phyloP scores from a whole-genome alignment of 2,329 filamentous ascomycete species.

The Ciborinia camelliae region DNA sequence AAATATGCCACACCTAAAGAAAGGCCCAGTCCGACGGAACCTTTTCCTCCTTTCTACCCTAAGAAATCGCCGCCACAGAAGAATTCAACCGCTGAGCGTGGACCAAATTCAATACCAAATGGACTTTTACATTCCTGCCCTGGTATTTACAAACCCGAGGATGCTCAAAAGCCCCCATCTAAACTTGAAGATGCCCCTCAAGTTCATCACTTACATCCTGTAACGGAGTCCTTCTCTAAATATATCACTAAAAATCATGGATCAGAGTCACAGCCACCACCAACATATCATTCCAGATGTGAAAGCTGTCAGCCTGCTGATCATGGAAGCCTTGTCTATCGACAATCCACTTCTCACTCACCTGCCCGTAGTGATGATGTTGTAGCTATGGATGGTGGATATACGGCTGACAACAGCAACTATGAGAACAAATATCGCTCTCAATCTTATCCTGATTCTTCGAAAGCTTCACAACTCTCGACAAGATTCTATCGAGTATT shows the following conservation, averaged over 20 bases:
- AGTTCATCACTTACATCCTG: background rate
- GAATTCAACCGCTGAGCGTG: background rate
- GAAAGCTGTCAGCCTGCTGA: slow-evolving; percentile 2
- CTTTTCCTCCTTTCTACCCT: background rate
- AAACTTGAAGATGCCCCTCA: background rate
- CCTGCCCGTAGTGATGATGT: slow-evolving; percentile 19
- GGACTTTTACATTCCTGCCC: background rate
- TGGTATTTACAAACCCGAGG: background rate
- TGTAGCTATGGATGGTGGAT: slow-evolving; percentile 28
- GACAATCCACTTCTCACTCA: slow-evolving; percentile 30
- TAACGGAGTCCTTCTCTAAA: background rate
- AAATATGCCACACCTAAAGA: background rate
- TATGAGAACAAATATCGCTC: background rate
- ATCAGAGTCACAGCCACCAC: background rate
- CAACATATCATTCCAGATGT: background rate
- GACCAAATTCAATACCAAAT: background rate
- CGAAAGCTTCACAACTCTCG: background rate
- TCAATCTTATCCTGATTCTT: background rate
- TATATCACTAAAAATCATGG: background rate
- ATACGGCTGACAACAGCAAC: slow-evolving; percentile 26
- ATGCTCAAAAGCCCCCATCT: background rate
- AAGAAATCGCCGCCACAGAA: background rate
- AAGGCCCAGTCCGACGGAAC: background rate
- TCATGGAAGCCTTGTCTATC: slow-evolving; percentile 25
- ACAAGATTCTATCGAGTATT: background rate